Evolutionary conservation across 2,329 filamentous ascomycete species (phyloP).

Genomic region (Xylariaceae sp.): DNA sequence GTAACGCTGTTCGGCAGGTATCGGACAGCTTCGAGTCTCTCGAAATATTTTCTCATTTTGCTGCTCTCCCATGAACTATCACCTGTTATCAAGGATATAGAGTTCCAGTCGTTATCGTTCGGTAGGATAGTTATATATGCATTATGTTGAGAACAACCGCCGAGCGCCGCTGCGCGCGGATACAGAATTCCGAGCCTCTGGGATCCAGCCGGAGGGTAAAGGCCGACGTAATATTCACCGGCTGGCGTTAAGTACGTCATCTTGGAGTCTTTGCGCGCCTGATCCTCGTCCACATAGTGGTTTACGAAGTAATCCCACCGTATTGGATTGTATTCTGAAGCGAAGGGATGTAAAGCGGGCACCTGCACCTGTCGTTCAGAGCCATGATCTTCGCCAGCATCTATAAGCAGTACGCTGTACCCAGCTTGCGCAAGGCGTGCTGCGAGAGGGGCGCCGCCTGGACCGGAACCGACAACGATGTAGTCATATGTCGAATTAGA

Average conservation of each 20-base stretch:
- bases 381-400: slow-evolving; percentile 64
- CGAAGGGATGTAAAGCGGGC: slow-evolving; percentile 57
- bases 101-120: slow-evolving; percentile 49
- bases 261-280: slow-evolving; percentile 62
- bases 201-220: slow-evolving; percentile 57
- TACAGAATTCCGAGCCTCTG: slow-evolving; percentile 60
- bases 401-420: slow-evolving; percentile 60
- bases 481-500: slow-evolving; percentile 62
- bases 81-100: slow-evolving; percentile 44
- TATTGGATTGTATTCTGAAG: slow-evolving; percentile 59
- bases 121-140: slow-evolving; percentile 45
- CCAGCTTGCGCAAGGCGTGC: slow-evolving; percentile 63
- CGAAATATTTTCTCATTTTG: slow-evolving; percentile 32
- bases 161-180: slow-evolving; percentile 57
- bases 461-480: slow-evolving; percentile 65
- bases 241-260: slow-evolving; percentile 59
- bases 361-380: slow-evolving; percentile 55
- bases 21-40: slow-evolving; percentile 5
- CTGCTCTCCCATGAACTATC: slow-evolving; percentile 30
- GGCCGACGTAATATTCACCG: slow-evolving; percentile 59
- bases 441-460: slow-evolving; percentile 64
- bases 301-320: slow-evolving; percentile 68
- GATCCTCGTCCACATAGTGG: slow-evolving; percentile 61
- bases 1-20: slow-evolving; percentile 36
- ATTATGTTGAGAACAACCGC: slow-evolving; percentile 36